Conservation (phyloP, 2,329 filamentous ascomycete genomes). For the Camillea tinctor region DNA sequence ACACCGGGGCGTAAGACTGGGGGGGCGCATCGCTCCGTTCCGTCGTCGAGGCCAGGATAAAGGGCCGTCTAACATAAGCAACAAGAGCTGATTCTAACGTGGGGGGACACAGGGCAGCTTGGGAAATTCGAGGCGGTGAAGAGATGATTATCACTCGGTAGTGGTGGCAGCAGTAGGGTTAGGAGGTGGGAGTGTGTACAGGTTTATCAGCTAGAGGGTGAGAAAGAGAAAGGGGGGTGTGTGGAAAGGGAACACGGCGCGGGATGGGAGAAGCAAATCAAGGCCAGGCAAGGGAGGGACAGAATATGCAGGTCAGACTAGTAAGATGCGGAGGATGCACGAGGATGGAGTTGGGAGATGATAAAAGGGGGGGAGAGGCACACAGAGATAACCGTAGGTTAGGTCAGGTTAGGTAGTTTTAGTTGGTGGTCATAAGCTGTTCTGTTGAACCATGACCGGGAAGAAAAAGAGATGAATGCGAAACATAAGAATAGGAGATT, state of each 20-base stretch:
- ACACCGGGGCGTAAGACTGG: conserved; percentile 13
- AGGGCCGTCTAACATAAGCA: conserved; percentile 23
- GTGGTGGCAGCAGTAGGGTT: conserved; percentile 4
- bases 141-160: conserved; percentile 7
- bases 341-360: conserved; percentile 6
- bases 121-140: conserved; percentile 24
- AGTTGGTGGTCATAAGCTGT: background rate
- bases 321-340: conserved; percentile 6
- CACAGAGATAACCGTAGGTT: background rate
- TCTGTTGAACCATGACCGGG: background rate
- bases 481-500: background rate
- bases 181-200: background rate
- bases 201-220: background rate
- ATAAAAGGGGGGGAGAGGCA: conserved; percentile 9
- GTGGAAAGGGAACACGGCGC: background rate
- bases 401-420: no score
- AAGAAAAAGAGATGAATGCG: background rate
- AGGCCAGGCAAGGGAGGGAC: conserved; percentile 3
- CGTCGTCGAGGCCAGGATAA: conserved; percentile 19
- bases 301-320: conserved; percentile 19
- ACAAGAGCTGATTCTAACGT: conserved; percentile 18
- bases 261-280: conserved; percentile 11
- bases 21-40: conserved; percentile 24
- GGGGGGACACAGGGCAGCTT: conserved; percentile 21
- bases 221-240: background rate